A percentile compares a stretch with the other conserved stretches of the same genome.
Conservation (phyloP, 306 rosid species). For the barrel medic (Medicago truncatula) region DNA sequence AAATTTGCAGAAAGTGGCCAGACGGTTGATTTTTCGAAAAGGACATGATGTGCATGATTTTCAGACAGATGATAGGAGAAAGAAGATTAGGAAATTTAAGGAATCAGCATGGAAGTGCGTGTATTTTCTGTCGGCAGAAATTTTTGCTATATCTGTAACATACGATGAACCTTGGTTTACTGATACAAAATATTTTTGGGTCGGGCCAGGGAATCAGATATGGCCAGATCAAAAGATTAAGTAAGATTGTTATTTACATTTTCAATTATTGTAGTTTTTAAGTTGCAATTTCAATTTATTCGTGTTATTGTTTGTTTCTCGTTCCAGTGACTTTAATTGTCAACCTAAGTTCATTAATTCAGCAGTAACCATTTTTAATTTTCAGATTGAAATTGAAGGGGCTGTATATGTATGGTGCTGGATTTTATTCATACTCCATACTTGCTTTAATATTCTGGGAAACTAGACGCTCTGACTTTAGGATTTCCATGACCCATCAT, state of each 20-base stretch:
- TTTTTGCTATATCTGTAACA: slow-evolving; percentile 75
- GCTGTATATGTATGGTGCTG: slow-evolving; percentile 86
- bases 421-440: slow-evolving; percentile 91
- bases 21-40: slow-evolving; percentile 71
- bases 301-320: slow-evolving; percentile 7
- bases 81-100: slow-evolving; percentile 86
- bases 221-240: slow-evolving; percentile 94
- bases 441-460: slow-evolving; percentile 97
- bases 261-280: slow-evolving; percentile 28
- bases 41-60: slow-evolving; percentile 54
- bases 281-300: slow-evolving; percentile 11
- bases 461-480: slow-evolving; percentile 91
- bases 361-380: slow-evolving; percentile 32
- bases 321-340: neutral
- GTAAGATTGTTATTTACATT: slow-evolving; percentile 54
- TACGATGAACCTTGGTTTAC: slow-evolving; percentile 88
- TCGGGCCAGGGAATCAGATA: slow-evolving; percentile 86
- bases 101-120: slow-evolving; percentile 96
- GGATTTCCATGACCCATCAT: slow-evolving; percentile 95
- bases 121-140: slow-evolving; percentile 85
- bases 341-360: slow-evolving; percentile 32
- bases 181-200: slow-evolving; percentile 76
- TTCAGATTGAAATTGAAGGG: slow-evolving; percentile 94
- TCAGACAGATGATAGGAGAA: slow-evolving; percentile 55
- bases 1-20: slow-evolving; percentile 70